phyloP scores from a whole-genome alignment of 371 early-diverging fungal genomes.

The Mucor circinelloides region DNA sequence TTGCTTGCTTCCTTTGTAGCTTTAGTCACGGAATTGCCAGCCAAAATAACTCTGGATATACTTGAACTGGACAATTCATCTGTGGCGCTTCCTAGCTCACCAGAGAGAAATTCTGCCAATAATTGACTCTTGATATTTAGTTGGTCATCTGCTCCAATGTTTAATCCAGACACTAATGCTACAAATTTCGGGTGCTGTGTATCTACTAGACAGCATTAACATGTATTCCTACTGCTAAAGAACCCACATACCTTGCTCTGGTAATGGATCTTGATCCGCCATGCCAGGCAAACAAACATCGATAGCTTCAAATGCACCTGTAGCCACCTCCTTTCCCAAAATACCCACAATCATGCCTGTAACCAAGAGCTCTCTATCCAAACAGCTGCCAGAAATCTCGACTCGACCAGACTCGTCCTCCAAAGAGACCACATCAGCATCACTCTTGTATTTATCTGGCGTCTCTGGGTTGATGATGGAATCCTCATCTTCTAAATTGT shows the following conservation, averaged over 20 bases:
- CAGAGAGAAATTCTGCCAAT: constrained; percentile 77
- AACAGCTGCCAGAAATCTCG: constrained; percentile 56
- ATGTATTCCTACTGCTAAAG: background rate
- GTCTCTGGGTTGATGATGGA: constrained; percentile 67
- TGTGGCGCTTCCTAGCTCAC: constrained; percentile 66
- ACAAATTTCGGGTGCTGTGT: constrained; percentile 50
- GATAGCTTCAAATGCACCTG: constrained; percentile 80
- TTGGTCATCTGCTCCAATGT: constrained; percentile 54
- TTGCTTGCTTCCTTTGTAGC: constrained; percentile 24
- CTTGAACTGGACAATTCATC: constrained; percentile 43
- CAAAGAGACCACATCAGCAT: constrained; percentile 64
- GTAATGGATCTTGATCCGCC: constrained; percentile 57
- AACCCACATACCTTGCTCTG: background rate
- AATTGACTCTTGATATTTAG: constrained; percentile 66
- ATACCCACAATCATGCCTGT: constrained; percentile 79
- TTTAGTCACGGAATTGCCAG: constrained; percentile 72
- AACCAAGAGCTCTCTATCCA: constrained; percentile 57
- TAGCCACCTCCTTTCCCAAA: constrained; percentile 70
- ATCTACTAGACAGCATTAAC: background rate
- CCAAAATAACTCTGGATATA: constrained; percentile 72
- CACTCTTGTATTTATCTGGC: constrained; percentile 66
- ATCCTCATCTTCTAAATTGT: constrained; percentile 78
- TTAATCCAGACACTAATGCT: constrained; percentile 84
- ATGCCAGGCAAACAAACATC: constrained; percentile 80
- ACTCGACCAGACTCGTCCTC: constrained; percentile 95